Conservation (phyloP, 805 yeast genomes). For the Suhomyces xylopsoci region DNA sequence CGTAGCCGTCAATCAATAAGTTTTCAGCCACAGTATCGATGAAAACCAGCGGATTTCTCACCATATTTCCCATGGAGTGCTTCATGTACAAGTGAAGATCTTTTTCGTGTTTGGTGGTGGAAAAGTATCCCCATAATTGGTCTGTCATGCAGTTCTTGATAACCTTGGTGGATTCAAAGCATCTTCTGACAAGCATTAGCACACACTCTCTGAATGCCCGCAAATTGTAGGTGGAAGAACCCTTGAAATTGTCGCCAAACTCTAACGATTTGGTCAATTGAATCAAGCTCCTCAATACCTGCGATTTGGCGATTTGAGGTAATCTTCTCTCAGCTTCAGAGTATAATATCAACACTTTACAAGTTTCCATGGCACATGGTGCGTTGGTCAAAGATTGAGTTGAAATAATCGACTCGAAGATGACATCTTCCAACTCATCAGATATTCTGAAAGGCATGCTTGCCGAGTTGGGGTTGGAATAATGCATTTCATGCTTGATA, state of each 20-base stretch:
- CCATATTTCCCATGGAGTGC: slow-evolving; percentile 48
- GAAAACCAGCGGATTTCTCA: slow-evolving; percentile 48
- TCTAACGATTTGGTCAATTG: slow-evolving; percentile 35
- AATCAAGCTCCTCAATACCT: slow-evolving; percentile 47
- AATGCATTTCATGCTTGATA: slow-evolving; percentile 8
- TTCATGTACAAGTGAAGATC: slow-evolving; percentile 42
- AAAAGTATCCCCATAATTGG: slow-evolving; percentile 45
- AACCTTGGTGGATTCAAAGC: slow-evolving; percentile 59
- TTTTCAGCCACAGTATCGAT: slow-evolving; percentile 42
- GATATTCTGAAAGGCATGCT: slow-evolving; percentile 13
- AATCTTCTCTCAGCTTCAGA: slow-evolving; percentile 45
- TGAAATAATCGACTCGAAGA: slow-evolving; percentile 45
- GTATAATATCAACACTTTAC: slow-evolving; percentile 54
- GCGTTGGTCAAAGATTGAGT: slow-evolving; percentile 40
- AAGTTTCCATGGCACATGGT: slow-evolving; percentile 49
- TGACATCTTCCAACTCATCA: slow-evolving; percentile 16
- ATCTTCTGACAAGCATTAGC: slow-evolving; percentile 58
- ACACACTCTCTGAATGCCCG: slow-evolving; percentile 26
- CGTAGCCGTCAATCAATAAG: slow-evolving; percentile 44
- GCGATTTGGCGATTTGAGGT: slow-evolving; percentile 42
- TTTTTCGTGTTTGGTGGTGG: slow-evolving; percentile 1
- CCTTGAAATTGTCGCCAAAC: slow-evolving; percentile 3
- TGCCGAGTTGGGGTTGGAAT: slow-evolving; percentile 14
- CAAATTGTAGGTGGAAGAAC: neutral
- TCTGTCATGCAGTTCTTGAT: slow-evolving; percentile 47